phyloP scores from a whole-genome alignment of 2,329 filamentous ascomycete genomes.

The Dactylellina cionopaga region DNA sequence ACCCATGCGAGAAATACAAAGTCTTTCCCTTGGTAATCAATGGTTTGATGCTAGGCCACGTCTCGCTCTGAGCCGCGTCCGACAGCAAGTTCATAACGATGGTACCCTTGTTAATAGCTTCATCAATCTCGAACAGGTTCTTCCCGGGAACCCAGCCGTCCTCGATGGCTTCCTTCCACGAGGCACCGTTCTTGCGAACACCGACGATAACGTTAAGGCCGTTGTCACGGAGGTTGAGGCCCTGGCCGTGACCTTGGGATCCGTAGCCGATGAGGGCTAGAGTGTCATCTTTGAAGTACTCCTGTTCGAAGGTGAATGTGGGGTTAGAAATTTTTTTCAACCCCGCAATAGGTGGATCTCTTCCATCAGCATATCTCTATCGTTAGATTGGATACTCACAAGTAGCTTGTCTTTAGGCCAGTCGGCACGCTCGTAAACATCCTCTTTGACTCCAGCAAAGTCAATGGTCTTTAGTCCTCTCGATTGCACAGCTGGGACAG shows the following conservation, averaged over 20 bases:
- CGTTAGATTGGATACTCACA: constrained; percentile 67
- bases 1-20: constrained; percentile 99
- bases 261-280: constrained; percentile 98
- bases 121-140: constrained; percentile 98
- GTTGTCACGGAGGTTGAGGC: constrained; percentile 99
- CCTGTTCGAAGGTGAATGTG: constrained; percentile 65
- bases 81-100: constrained; percentile 99
- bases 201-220: constrained; percentile 98
- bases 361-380: constrained; percentile 55
- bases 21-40: constrained; percentile 99
- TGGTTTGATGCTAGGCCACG: constrained; percentile 97
- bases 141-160: constrained; percentile 98
- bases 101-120: constrained; percentile 91
- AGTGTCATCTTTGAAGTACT: constrained; percentile 99
- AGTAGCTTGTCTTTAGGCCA: constrained; percentile 99
- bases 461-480: constrained; percentile 98
- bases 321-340: constrained; percentile 41
- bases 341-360: constrained; percentile 20
- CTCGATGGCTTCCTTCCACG: constrained; percentile 96
- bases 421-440: constrained; percentile 96
- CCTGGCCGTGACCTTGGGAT: constrained; percentile 82
- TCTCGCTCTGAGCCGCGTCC: constrained; percentile 98
- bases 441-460: constrained; percentile 95
- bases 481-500: constrained; percentile 71
- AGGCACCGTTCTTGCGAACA: constrained; percentile 97